Percentiles rank a stretch among this genome's conserved stretches.
Evolutionary conservation across 768 basidiomycete genomes (phyloP).

Genomic region (Boletus vinaceobasis): DNA sequence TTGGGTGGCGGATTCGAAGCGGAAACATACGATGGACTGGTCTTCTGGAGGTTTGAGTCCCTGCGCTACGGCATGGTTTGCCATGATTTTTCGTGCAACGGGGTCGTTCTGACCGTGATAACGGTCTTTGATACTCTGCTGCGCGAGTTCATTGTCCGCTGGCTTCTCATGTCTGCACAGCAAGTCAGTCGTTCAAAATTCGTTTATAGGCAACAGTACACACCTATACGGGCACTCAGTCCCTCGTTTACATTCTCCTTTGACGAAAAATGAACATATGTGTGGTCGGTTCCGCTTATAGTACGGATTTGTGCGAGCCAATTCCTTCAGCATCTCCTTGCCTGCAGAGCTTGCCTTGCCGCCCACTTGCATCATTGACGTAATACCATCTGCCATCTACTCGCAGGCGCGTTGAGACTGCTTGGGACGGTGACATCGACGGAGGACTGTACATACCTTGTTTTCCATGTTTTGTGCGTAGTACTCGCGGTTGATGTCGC

Average conservation of each 20-base stretch:
- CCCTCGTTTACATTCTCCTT: conserved; percentile 93
- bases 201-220: conserved; percentile 13
- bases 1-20: neutral
- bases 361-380: conserved; percentile 54
- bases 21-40: conserved; percentile 64
- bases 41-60: conserved; percentile 93
- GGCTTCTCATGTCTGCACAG: conserved; percentile 80
- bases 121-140: conserved; percentile 93
- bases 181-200: neutral
- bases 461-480: conserved; percentile 90
- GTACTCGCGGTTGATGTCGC: conserved; percentile 96
- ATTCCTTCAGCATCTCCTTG: conserved; percentile 94
- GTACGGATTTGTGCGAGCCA: conserved; percentile 94
- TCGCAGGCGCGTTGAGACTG: conserved; percentile 2
- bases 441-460: conserved; percentile 45
- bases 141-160: conserved; percentile 72
- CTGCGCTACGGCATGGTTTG: conserved; percentile 70
- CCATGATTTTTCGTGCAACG: conserved; percentile 87
- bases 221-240: conserved; percentile 86
- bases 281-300: conserved; percentile 97
- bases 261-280: conserved; percentile 91
- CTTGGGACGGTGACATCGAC: neutral
- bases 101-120: conserved; percentile 93
- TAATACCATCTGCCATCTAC: conserved; percentile 65
- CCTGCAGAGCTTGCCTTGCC: conserved; percentile 72